Conservation (phyloP, 2,329 filamentous ascomycete genomes). For the Cordyceps cicadae region DNA sequence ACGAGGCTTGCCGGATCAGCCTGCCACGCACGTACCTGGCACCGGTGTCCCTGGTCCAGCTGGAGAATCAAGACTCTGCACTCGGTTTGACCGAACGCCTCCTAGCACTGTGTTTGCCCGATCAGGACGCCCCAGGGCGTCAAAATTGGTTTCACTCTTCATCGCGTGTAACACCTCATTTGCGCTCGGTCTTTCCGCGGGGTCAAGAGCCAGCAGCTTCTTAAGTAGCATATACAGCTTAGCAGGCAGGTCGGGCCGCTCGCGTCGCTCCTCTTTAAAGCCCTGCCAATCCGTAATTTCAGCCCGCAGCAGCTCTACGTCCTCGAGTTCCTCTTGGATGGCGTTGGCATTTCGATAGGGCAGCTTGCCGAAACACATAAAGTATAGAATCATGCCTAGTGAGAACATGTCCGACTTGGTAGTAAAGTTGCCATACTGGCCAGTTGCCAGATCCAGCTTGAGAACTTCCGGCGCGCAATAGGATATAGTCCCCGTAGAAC, state of each 20-base stretch:
- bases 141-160: constrained; percentile 53
- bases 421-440: constrained; percentile 83
- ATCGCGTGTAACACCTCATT: constrained; percentile 77
- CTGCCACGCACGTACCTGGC: constrained; percentile 26
- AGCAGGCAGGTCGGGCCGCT: constrained; percentile 74
- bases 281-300: constrained; percentile 86
- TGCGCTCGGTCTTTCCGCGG: constrained; percentile 69
- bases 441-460: constrained; percentile 53
- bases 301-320: constrained; percentile 71
- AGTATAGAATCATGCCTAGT: constrained; percentile 95
- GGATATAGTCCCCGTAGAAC: constrained; percentile 90
- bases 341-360: constrained; percentile 80
- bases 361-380: constrained; percentile 87
- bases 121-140: constrained; percentile 31
- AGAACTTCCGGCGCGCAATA: constrained; percentile 96
- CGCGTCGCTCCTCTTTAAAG: constrained; percentile 67
- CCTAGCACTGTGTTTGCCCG: constrained; percentile 30
- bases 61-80: constrained; percentile 50
- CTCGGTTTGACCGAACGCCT: constrained; percentile 33
- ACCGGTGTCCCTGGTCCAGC: constrained; percentile 40
- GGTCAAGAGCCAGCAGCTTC: constrained; percentile 68
- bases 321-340: constrained; percentile 84
- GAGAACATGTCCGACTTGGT: constrained; percentile 98
- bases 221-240: constrained; percentile 81
- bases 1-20: not conserved